Conservation (phyloP, 805 yeast species). For the Scheffersomyces lignosus region DNA sequence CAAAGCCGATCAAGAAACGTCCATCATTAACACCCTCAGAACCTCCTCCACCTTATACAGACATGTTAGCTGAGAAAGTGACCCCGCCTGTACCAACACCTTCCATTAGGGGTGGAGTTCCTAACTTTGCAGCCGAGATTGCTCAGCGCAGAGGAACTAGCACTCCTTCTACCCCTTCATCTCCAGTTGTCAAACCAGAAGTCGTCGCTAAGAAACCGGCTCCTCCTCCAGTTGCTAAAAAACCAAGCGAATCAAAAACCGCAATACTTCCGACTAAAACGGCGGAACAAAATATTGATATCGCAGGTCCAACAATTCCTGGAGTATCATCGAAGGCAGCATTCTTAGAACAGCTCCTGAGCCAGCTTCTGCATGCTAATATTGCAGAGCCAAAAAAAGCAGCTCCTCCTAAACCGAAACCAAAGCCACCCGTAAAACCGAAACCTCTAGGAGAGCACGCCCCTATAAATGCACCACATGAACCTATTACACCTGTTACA, state of each 20-base stretch:
- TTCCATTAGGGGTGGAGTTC: conserved; percentile 4
- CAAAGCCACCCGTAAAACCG: conserved; percentile 10
- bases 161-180: neutral
- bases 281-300: neutral
- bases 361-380: neutral
- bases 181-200: conserved; percentile 6
- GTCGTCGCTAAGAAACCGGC: conserved; percentile 3
- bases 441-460: neutral
- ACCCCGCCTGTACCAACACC: conserved; percentile 1
- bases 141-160: conserved; percentile 10
- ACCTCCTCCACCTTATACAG: conserved; percentile 26
- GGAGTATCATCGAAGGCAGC: neutral
- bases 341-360: neutral
- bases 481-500: no score
- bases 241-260: neutral
- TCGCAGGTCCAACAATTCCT: neutral
- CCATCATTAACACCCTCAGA: no score
- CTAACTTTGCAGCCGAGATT: conserved; percentile 31
- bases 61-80: no score
- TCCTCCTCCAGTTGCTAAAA: conserved; percentile 2
- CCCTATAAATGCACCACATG: neutral
- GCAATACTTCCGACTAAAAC: neutral
- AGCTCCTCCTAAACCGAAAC: conserved; percentile 3
- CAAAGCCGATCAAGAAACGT: conserved; percentile 40
- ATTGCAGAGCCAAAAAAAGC: neutral